These are phyloP conservation scores for Arabis alpina DNA, from an alignment of 345 rosid species.

Conservation along the genomic window DNA sequence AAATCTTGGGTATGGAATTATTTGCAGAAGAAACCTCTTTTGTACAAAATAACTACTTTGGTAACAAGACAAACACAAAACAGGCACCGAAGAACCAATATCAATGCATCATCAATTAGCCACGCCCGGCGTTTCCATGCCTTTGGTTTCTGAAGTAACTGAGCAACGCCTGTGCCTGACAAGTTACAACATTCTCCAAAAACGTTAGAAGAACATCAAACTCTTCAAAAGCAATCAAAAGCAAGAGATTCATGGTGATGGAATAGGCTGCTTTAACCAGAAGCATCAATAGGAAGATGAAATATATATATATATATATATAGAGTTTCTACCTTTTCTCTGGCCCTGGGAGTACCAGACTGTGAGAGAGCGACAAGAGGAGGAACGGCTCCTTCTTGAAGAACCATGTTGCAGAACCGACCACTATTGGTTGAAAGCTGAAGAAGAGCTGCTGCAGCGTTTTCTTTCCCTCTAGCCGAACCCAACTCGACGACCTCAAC, in stretches of 20 bases:
- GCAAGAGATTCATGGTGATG: neutral
- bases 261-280: neutral
- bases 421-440: slow-evolving; percentile 78
- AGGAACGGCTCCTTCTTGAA: slow-evolving; percentile 97
- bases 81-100: slow-evolving; percentile 5
- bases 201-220: slow-evolving; percentile 13
- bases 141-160: slow-evolving; percentile 79
- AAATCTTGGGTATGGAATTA: slow-evolving; percentile 32
- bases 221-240: neutral
- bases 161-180: slow-evolving; percentile 88
- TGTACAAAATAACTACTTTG: slow-evolving; percentile 40
- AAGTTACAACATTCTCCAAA: slow-evolving; percentile 11
- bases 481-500: slow-evolving; percentile 99
- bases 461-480: slow-evolving; percentile 96
- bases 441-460: slow-evolving; percentile 97
- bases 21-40: slow-evolving; percentile 37
- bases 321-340: slow-evolving; percentile 72
- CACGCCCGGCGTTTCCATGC: slow-evolving; percentile 68
- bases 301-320: neutral
- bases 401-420: slow-evolving; percentile 80
- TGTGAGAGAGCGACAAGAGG: slow-evolving; percentile 92
- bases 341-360: slow-evolving; percentile 94
- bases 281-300: neutral
- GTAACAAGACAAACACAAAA: slow-evolving; percentile 33
- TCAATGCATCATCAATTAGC: slow-evolving; percentile 48